These are phyloP conservation scores for Tardiomyces blankii DNA, from an alignment of 1,139 yeast species.

Conservation along the genomic window DNA sequence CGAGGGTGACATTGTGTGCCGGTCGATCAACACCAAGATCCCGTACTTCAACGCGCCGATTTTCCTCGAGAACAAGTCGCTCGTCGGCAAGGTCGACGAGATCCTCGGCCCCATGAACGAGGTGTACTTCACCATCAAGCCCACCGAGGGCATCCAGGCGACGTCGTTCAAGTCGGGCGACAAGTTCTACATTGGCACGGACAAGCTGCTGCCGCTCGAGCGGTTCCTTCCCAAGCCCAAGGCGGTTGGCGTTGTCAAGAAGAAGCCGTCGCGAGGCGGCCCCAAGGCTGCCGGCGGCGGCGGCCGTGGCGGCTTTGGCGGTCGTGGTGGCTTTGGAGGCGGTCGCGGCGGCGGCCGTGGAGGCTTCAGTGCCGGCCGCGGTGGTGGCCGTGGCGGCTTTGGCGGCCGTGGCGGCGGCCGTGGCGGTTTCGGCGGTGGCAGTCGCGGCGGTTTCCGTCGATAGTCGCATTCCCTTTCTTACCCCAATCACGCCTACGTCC, in stretches of 20 bases:
- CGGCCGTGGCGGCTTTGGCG: constrained; percentile 35
- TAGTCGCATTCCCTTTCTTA: too few species aligned
- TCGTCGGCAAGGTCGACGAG: constrained; percentile 96
- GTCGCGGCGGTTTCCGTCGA: constrained; percentile 22
- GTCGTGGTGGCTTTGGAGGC: constrained; percentile 31
- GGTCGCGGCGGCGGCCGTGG: constrained; percentile 39
- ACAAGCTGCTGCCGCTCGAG: constrained; percentile 88
- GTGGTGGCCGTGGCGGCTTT: constrained; percentile 30
- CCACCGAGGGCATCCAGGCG: constrained; percentile 93
- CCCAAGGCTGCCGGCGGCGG: constrained; percentile 41
- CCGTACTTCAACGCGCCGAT: constrained; percentile 99
- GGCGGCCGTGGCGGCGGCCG: constrained; percentile 34
- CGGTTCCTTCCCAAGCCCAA: constrained; percentile 92
- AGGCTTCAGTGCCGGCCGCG: constrained; percentile 31
- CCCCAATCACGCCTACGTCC: too few species aligned
- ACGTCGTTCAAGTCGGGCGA: constrained; percentile 90
- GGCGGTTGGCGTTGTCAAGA: constrained; percentile 65
- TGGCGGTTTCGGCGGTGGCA: constrained; percentile 21
- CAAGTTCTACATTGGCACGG: constrained; percentile 90
- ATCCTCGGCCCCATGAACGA: constrained; percentile 95
- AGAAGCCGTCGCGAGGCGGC: constrained; percentile 47
- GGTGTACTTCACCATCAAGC: constrained; percentile 91
- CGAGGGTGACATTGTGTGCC: constrained; percentile 96
- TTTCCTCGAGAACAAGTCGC: constrained; percentile 83
- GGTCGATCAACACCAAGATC: constrained; percentile 83